Evolutionary conservation across 2,329 filamentous ascomycete genomes (phyloP), one percentile per base, ranked within the genome.

Genomic region (Cyclaneusma minus): DNA sequence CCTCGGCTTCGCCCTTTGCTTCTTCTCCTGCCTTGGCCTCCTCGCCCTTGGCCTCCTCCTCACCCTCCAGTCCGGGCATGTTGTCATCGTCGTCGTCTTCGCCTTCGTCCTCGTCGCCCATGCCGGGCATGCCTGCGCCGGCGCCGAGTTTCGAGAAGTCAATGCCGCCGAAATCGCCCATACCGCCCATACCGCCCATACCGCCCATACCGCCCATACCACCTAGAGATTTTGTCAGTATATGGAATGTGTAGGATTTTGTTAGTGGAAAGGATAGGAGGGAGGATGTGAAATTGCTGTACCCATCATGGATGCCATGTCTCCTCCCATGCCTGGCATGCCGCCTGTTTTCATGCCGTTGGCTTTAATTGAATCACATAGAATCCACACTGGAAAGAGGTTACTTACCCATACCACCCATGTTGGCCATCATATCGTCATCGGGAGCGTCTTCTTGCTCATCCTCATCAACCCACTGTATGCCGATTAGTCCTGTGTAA

Each of bases 111-210:
- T 48, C 42, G 24, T 47, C 56, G 20, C 38, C 45, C 29, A 48
- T 49, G n/a, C 48, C 49, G 22, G 42, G 45, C 25, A 41, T 42
- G 24, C 41, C 48, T 3, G 44, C 55, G 37, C 63, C 69, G 36
- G 64, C 75, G 36, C 74, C 76, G 35, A 92, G 75, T 65, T 92
- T 91, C 45, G 80, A 89, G 71, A 92, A 92, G 58, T 92, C 84
- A 49, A 93, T 89, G 44, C 80, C 81, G 44, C 79, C 73, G 38
- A 89, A 82, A 53, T 83, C 81, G 39, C 71, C 73, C 34, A 68
- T 67, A 22, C 41, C 43, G 23, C 12, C 9, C 19, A 22, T 15
- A 7, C 13, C 10, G 6, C 13, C 10, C 31, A 43, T 40, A 20
- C 42, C 49, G 12, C 42, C 46, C 30, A 41, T 48, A 23, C 38